phyloP scores from a whole-genome alignment of 2,329 filamentous ascomycete genomes.

The Ceratocystis ficicola region DNA sequence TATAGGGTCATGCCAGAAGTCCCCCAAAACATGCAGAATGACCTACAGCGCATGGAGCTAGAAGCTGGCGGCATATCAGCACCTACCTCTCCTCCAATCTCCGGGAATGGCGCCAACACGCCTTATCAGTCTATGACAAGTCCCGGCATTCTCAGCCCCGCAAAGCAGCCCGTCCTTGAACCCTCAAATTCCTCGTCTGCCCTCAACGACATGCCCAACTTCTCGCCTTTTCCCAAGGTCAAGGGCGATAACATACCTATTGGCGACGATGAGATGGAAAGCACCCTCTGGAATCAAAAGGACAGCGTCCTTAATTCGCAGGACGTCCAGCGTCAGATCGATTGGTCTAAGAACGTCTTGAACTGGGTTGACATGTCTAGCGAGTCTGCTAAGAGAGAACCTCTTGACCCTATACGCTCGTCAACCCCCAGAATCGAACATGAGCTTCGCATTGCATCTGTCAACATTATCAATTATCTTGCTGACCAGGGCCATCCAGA shows the following conservation, averaged over 20 bases:
- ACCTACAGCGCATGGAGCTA: slow-evolving; percentile 79
- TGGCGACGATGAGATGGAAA: slow-evolving; percentile 87
- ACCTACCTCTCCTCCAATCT: slow-evolving; percentile 29
- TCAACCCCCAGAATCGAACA: slow-evolving; percentile 79
- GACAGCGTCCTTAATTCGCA: slow-evolving; percentile 79
- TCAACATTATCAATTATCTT: slow-evolving; percentile 84
- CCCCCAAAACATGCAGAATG: slow-evolving; percentile 91
- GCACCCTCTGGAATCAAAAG: slow-evolving; percentile 73
- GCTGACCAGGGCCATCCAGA: slow-evolving; percentile 86
- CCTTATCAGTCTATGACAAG: slow-evolving; percentile 33
- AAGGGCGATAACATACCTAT: slow-evolving; percentile 80
- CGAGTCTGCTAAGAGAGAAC: slow-evolving; percentile 60
- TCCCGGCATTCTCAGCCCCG: slow-evolving; percentile 18
- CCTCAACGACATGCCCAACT: slow-evolving; percentile 50
- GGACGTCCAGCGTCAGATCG: slow-evolving; percentile 90
- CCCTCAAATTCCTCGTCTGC: slow-evolving; percentile 9
- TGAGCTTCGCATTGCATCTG: slow-evolving; percentile 72
- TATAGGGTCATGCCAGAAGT: slow-evolving; percentile 85
- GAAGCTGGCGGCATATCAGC: slow-evolving; percentile 44
- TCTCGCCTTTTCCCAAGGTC: slow-evolving; percentile 85
- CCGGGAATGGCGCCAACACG: slow-evolving; percentile 27
- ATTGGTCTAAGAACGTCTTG: slow-evolving; percentile 89
- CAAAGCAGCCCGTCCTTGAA: slow-evolving; percentile 18
- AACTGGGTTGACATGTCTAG: slow-evolving; percentile 75
- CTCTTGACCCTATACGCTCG: slow-evolving; percentile 43